Conservation (phyloP, 2,329 filamentous ascomycete species). For the Pyrenophora graminea region DNA sequence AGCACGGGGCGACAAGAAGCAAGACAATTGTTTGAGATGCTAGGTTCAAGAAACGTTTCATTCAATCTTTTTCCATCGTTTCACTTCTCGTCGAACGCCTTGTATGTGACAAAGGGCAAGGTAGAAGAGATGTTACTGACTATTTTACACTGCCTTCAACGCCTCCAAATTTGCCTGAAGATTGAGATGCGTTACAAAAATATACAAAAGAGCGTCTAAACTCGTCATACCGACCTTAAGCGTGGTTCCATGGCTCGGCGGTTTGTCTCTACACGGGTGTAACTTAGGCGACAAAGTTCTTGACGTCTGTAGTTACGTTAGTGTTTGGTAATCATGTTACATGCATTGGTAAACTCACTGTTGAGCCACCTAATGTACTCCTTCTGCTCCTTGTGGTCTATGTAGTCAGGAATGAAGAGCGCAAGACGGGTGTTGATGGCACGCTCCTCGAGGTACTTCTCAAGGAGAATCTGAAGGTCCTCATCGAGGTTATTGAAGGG, state of each 20-base stretch:
- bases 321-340: slow-evolving; percentile 1
- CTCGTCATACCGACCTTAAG: slow-evolving; percentile 1
- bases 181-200: slow-evolving; percentile 19
- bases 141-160: slow-evolving; percentile 37
- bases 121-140: slow-evolving; percentile 7
- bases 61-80: neutral
- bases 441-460: slow-evolving; percentile 92
- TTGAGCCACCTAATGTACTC: slow-evolving; percentile 92
- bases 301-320: slow-evolving; percentile 64
- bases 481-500: slow-evolving; percentile 94
- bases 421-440: slow-evolving; percentile 86
- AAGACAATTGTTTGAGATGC: neutral
- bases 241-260: neutral
- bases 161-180: slow-evolving; percentile 14
- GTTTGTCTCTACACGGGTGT: neutral
- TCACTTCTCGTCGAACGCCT: neutral
- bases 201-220: slow-evolving; percentile 23
- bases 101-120: neutral
- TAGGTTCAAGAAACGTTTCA: neutral
- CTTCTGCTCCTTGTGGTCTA: slow-evolving; percentile 97
- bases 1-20: neutral
- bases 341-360: slow-evolving; percentile 42
- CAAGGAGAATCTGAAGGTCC: slow-evolving; percentile 88
- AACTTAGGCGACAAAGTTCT: slow-evolving; percentile 73
- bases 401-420: slow-evolving; percentile 91